Percentiles rank a stretch among this genome's conserved stretches.
Evolutionary conservation across 2,329 filamentous ascomycete species (phyloP).

Genomic region (Ustulina deusta): DNA sequence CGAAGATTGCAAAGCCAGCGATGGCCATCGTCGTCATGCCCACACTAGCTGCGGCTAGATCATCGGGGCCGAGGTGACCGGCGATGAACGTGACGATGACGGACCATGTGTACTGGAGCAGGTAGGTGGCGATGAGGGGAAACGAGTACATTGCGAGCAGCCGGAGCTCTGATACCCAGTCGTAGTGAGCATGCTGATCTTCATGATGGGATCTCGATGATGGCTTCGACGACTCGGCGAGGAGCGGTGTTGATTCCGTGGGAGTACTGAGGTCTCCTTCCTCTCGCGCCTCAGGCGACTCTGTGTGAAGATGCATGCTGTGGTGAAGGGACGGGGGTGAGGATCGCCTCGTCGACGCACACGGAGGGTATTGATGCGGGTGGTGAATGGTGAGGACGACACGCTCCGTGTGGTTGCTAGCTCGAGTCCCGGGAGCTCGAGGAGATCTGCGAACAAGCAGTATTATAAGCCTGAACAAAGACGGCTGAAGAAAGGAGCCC

Average conservation of each 20-base stretch:
- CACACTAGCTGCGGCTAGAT: slow-evolving; percentile 64
- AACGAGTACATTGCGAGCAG: slow-evolving; percentile 56
- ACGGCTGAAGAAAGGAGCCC: slow-evolving; percentile 5
- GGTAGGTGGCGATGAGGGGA: slow-evolving; percentile 64
- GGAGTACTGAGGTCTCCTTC: slow-evolving; percentile 14
- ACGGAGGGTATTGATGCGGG: neutral
- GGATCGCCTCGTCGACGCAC: slow-evolving; percentile 6
- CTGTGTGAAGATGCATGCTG: slow-evolving; percentile 15
- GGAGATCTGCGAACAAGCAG: neutral
- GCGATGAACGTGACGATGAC: slow-evolving; percentile 65
- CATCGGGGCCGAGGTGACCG: slow-evolving; percentile 64
- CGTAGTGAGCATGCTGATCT: slow-evolving; percentile 21
- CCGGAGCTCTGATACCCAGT: slow-evolving; percentile 45
- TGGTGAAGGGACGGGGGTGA: neutral
- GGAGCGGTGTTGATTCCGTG: slow-evolving; percentile 42
- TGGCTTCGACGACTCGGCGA: slow-evolving; percentile 36
- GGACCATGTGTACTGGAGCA: slow-evolving; percentile 65
- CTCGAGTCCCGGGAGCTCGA: neutral
- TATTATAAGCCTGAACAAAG: neutral
- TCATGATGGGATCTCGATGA: slow-evolving; percentile 12
- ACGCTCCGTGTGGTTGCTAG: neutral
- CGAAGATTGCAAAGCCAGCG: slow-evolving; percentile 63
- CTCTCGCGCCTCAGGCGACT: slow-evolving; percentile 12
- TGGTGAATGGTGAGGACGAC: slow-evolving; percentile 4
- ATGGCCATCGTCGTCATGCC: slow-evolving; percentile 68